Base-by-base conservation (phyloP, 352 stramenopile genomes). In the Aphanomyces invadans region DNA sequence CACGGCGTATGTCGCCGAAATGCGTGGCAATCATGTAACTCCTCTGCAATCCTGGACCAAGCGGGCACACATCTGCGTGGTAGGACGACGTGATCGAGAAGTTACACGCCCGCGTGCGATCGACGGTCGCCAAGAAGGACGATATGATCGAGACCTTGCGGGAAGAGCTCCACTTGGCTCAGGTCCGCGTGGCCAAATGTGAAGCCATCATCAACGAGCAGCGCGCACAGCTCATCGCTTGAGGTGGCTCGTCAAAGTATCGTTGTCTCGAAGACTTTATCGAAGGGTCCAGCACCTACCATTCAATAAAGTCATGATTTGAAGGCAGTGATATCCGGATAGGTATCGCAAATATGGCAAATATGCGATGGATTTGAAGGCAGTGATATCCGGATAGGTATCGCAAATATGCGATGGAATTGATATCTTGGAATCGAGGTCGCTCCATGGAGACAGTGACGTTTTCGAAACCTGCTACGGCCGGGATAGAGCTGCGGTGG, bases 121-220 rank as follows among this genome's bases (percentile, higher is more conserved):
- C 78, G 5, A 90, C 81, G 2, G 65, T 92, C 17, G 79, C 72
- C 38, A 73, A 79, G 3, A 92, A 90, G 69, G 82, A 92, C 57
- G 73, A 87, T 46, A 67, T 73, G 42, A 88, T 90, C 39, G 70
- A 70, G 9, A 80, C 78, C 7, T 69, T 90, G 15, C 80, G 89
- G 28, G 83, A 88, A 31, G 80, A 90, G 38, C 57, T 87, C 46
- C 79, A 88, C 70, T 44, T 90, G 53, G 53, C 83, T n/a, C 76
- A 87, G n/a, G 81, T 80, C 2, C 83, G 90, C 62, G 73, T 92
- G 1, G 75, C 89, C 21, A 90, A 89, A 64, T 89, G 80, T 54
- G 74, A 86, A 33, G 76, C 77, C 23, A 74, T 92, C 21, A 87
- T 92, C 23, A 78, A 89, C 33, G 80, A 90, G 31, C 83, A 92